These are phyloP conservation scores for Thermothelomyces thermophilus DNA, from an alignment of 2,329 filamentous ascomycete species.

Conservation along the genomic window DNA sequence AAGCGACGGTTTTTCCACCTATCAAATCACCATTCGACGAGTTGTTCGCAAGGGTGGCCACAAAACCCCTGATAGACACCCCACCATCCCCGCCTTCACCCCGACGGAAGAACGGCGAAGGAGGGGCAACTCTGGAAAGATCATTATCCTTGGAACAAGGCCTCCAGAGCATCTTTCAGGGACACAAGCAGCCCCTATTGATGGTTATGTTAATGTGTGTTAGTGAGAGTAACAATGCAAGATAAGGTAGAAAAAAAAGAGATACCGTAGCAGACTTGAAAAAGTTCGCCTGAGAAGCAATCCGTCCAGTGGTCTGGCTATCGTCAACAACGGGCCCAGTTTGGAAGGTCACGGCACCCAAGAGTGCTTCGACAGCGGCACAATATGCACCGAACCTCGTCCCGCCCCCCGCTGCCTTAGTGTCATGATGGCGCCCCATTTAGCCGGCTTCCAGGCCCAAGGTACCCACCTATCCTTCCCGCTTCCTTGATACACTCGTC, in stretches of 20 bases:
- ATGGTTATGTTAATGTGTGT: too few species aligned
- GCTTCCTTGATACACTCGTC: background rate
- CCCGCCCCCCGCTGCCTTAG: background rate
- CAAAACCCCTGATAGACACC: background rate
- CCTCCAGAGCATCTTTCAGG: too few species aligned
- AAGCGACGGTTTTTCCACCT: conserved; percentile 14
- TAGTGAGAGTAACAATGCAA: too few species aligned
- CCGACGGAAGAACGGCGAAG: background rate
- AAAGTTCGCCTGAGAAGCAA: too few species aligned
- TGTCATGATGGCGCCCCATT: conserved; percentile 11
- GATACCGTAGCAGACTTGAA: background rate
- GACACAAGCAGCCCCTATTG: too few species aligned
- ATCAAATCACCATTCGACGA: background rate
- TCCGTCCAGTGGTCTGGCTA: too few species aligned
- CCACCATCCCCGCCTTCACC: conserved; percentile 7
- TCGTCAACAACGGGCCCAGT: too few species aligned
- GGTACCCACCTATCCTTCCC: conserved; percentile 8
- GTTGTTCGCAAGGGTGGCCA: background rate
- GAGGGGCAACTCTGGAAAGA: conserved; percentile 2
- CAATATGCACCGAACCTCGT: conserved; percentile 8
- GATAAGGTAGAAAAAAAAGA: too few species aligned
- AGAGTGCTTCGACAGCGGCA: background rate
- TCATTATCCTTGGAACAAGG: background rate
- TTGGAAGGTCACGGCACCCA: too few species aligned
- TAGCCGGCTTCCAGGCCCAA: conserved; percentile 12